phyloP scores from a whole-genome alignment of 331 rosid species.

The Arachis monticola region DNA sequence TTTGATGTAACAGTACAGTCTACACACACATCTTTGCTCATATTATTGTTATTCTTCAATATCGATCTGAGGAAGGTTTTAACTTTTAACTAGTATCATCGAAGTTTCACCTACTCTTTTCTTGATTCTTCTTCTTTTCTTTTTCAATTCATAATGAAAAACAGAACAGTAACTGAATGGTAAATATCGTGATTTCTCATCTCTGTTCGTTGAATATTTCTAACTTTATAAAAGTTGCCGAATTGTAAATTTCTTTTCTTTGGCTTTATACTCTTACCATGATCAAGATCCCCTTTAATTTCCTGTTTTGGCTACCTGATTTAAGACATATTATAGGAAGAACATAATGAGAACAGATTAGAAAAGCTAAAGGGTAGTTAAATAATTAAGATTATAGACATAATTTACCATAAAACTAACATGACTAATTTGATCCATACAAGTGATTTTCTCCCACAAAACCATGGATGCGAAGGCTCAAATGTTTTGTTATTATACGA shows the following conservation, averaged over 20 bases:
- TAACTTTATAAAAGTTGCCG: neutral
- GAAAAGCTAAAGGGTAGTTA: too few species aligned
- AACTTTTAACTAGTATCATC: neutral
- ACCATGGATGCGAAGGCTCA: neutral
- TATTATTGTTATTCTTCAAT: slow-evolving; percentile 12
- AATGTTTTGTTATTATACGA: neutral
- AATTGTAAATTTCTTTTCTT: neutral
- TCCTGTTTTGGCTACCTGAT: neutral
- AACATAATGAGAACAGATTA: too few species aligned
- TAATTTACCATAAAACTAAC: too few species aligned
- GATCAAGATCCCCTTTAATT: neutral
- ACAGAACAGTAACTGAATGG: neutral
- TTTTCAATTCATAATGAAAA: neutral
- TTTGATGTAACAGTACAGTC: slow-evolving; percentile 9
- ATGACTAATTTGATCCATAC: too few species aligned
- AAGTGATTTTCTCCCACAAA: neutral
- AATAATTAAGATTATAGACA: too few species aligned
- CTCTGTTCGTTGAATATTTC: neutral
- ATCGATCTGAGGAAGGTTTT: neutral
- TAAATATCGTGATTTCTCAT: neutral
- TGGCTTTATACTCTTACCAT: too few species aligned
- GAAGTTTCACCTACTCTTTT: neutral
- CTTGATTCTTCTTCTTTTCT: neutral
- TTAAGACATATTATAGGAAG: too few species aligned
- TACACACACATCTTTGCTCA: slow-evolving; percentile 6